Conservation (phyloP, 2,329 filamentous ascomycete species). For the Phyllosticta citrichinensis region DNA sequence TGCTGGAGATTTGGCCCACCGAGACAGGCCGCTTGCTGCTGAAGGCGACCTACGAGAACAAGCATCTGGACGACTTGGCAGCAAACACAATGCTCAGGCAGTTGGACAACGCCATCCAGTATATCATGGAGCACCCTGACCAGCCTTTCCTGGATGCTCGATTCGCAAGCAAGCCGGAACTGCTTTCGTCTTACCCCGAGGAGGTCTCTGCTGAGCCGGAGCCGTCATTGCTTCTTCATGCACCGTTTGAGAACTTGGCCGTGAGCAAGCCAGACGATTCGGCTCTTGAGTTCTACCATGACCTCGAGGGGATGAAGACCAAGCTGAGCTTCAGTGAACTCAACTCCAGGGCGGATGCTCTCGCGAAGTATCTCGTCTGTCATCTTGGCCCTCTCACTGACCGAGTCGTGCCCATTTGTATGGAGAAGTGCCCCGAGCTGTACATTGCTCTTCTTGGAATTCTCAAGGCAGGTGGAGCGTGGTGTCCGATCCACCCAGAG, state of each 20-base stretch:
- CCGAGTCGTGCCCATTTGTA: constrained; percentile 26
- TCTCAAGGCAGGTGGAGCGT: constrained; percentile 34
- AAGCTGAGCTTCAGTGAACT: constrained; percentile 25
- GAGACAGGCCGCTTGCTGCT: constrained; percentile 18
- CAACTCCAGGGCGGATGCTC: constrained; percentile 22
- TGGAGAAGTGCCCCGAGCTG: constrained; percentile 27
- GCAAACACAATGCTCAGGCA: constrained; percentile 6
- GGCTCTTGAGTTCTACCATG: constrained; percentile 4
- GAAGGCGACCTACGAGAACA: constrained; percentile 20
- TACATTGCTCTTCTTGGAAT: constrained; percentile 34
- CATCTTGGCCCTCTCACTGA: constrained; percentile 17
- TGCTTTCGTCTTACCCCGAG: constrained; percentile 14
- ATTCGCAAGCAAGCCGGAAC: constrained; percentile 11
- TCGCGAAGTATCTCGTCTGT: constrained; percentile 22
- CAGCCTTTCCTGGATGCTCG: constrained; percentile 15
- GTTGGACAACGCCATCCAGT: constrained; percentile 5
- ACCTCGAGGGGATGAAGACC: not conserved
- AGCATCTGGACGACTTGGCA: constrained; percentile 16
- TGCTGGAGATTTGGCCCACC: constrained; percentile 22
- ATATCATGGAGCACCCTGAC: constrained; percentile 17
- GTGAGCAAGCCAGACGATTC: not conserved
- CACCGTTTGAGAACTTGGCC: constrained; percentile 1
- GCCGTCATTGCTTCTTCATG: not conserved
- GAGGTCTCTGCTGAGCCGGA: constrained; percentile 6
- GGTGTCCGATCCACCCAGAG: constrained; percentile 31